Evolutionary conservation across 805 yeast species (phyloP).

Genomic region (Teunomyces barrocoloradensis): DNA sequence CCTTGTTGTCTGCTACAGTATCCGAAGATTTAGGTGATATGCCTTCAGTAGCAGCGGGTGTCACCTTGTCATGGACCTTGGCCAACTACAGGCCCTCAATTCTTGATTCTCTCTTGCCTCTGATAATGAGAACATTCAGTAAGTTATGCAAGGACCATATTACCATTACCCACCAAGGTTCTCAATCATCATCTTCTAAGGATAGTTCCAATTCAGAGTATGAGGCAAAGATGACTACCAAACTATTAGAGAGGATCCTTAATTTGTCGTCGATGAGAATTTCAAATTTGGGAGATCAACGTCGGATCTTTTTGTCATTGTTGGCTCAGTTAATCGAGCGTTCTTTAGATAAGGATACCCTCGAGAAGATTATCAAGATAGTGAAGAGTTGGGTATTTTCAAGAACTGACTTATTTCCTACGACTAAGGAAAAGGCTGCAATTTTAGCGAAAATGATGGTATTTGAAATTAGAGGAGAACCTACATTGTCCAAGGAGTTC

Average conservation of each 20-base stretch:
- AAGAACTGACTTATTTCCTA: conserved; percentile 81
- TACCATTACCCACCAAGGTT: conserved; percentile 54
- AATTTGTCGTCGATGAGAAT: conserved; percentile 79
- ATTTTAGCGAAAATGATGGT: conserved; percentile 90
- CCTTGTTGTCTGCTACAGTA: conserved; percentile 61
- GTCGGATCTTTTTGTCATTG: conserved; percentile 81
- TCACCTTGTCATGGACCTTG: conserved; percentile 77
- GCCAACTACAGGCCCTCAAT: conserved; percentile 70
- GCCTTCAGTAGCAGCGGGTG: conserved; percentile 83
- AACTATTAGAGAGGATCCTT: conserved; percentile 69
- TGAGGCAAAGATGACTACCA: conserved; percentile 79
- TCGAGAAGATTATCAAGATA: conserved; percentile 70
- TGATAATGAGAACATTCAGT: conserved; percentile 82
- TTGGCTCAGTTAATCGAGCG: conserved; percentile 89
- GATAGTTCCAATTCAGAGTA: conserved; percentile 47
- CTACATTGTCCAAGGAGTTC: conserved; percentile 70
- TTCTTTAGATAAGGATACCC: conserved; percentile 71
- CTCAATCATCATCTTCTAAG: conserved; percentile 27
- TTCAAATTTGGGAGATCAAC: conserved; percentile 85
- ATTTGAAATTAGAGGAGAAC: conserved; percentile 84
- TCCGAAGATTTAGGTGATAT: conserved; percentile 75
- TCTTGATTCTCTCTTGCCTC: conserved; percentile 71
- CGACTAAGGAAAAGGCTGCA: conserved; percentile 94
- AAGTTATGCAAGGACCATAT: conserved; percentile 87
- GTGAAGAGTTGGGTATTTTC: conserved; percentile 90